phyloP scores from a whole-genome alignment of 1,139 yeast genomes.

The Eremothecium cymbalariae region DNA sequence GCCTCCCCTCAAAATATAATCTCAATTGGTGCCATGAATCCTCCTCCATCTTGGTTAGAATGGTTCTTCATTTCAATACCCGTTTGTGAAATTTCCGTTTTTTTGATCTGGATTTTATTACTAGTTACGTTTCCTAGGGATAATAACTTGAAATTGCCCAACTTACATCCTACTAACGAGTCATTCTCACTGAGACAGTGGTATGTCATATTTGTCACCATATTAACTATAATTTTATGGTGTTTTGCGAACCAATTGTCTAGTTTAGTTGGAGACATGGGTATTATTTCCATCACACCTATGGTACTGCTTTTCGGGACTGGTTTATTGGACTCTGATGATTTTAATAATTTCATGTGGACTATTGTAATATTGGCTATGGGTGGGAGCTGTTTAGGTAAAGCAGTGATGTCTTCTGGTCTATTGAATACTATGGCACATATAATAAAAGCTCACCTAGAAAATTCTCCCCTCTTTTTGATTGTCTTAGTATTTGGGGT shows the following conservation, averaged over 20 bases:
- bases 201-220: constrained; percentile 57
- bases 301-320: constrained; percentile 80
- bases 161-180: constrained; percentile 56
- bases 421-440: constrained; percentile 68
- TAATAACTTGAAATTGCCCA: constrained; percentile 45
- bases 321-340: constrained; percentile 73
- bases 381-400: constrained; percentile 95
- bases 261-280: constrained; percentile 76
- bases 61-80: constrained; percentile 90
- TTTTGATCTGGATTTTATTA: constrained; percentile 65
- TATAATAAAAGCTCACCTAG: constrained; percentile 53
- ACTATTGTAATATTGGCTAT: constrained; percentile 85
- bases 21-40: constrained; percentile 79
- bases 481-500: constrained; percentile 70
- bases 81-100: constrained; percentile 52
- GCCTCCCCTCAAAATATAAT: constrained; percentile 93
- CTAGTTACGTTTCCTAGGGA: constrained; percentile 59
- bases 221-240: constrained; percentile 74
- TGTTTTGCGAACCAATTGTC: constrained; percentile 68
- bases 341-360: constrained; percentile 91
- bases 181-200: constrained; percentile 64
- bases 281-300: constrained; percentile 79
- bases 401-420: constrained; percentile 85
- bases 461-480: constrained; percentile 56
- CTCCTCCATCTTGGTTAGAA: constrained; percentile 88